Conservation (phyloP, 1,284 basidiomycete genomes). For the Athelia psychrophila region DNA sequence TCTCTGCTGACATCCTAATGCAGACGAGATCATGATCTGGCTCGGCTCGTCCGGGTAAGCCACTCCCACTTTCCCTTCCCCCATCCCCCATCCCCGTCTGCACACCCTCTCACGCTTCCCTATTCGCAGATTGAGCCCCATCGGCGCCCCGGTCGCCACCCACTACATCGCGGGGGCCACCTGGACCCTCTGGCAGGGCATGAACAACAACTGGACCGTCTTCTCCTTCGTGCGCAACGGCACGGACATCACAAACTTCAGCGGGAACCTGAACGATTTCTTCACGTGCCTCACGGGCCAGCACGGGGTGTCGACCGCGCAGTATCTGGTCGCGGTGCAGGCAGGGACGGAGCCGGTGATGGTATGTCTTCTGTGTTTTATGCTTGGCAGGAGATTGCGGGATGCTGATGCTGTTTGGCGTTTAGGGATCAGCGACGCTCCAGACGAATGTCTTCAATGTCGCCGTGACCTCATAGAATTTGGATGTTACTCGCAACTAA, state of each 20-base stretch:
- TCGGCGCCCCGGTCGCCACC: constrained; percentile 11
- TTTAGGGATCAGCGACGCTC: too few species aligned
- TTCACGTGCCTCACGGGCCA: constrained; percentile 3
- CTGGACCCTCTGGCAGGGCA: constrained; percentile 15
- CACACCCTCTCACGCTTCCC: too few species aligned
- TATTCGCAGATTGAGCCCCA: constrained; percentile 8
- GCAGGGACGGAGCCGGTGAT: too few species aligned
- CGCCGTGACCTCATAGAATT: too few species aligned
- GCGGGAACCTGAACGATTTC: constrained; percentile 11
- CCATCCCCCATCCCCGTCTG: too few species aligned
- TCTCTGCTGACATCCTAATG: neutral
- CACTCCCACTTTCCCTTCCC: neutral
- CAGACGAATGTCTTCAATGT: too few species aligned
- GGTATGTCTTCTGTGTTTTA: too few species aligned
- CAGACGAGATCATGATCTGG: neutral
- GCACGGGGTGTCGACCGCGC: too few species aligned
- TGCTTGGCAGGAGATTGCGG: too few species aligned
- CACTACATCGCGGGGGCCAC: constrained; percentile 7
- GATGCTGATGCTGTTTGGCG: too few species aligned
- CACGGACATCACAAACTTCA: constrained; percentile 11
- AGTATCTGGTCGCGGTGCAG: too few species aligned
- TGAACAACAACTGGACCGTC: constrained; percentile 14
- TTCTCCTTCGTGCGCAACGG: constrained; percentile 10
- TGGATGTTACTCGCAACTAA: too few species aligned
- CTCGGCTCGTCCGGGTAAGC: constrained; percentile 10